A percentile compares a stretch with the other conserved stretches of the same genome.
phyloP scores from a whole-genome alignment of 768 basidiomycete genomes.

The Russula vinacea region DNA sequence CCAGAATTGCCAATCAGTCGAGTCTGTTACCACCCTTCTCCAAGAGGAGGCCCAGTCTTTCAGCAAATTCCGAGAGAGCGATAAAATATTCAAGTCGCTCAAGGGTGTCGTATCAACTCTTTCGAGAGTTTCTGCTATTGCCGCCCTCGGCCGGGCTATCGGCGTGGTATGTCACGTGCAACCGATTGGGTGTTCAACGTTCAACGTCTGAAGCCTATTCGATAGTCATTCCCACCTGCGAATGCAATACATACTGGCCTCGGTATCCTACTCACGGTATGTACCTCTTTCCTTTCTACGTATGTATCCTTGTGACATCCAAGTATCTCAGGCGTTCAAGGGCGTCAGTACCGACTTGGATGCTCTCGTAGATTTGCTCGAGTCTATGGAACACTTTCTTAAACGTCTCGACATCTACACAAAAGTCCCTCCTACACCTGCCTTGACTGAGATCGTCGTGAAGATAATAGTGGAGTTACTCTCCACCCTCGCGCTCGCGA shows the following conservation, averaged over 20 bases:
- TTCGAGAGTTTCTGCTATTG: background rate
- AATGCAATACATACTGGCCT: background rate
- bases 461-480: constrained; percentile 6
- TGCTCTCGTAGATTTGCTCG: background rate
- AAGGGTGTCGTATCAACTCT: background rate
- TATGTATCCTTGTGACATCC: background rate
- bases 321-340: background rate
- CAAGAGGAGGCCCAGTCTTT: background rate
- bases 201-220: constrained; percentile 34
- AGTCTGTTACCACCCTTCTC: background rate
- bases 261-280: background rate
- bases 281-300: background rate
- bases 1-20: background rate
- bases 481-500: background rate
- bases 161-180: background rate
- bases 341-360: background rate
- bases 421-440: background rate
- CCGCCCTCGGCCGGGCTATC: background rate
- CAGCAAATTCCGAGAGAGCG: background rate
- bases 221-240: background rate
- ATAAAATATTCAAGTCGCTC: background rate
- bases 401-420: background rate
- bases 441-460: background rate
- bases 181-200: background rate
- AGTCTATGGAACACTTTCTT: background rate